Conservation (phyloP, 2,329 filamentous ascomycete genomes). For the Tricladium varicosporioides region DNA sequence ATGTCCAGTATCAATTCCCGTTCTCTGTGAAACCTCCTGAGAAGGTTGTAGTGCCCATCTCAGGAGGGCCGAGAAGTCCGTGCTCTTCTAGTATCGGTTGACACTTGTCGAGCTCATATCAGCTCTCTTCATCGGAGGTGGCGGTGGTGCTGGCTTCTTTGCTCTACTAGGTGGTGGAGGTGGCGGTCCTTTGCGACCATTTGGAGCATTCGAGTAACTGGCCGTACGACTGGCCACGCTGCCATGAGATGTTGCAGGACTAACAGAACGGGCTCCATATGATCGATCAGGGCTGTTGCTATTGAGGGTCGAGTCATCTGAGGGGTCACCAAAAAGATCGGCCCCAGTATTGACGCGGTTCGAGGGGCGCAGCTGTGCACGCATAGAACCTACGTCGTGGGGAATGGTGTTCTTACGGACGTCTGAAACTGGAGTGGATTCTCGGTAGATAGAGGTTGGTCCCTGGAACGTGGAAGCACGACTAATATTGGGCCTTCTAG, state of each 20-base stretch:
- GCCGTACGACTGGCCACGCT: slow-evolving; percentile 48
- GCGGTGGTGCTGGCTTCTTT: slow-evolving; percentile 66
- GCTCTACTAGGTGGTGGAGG: slow-evolving; percentile 60
- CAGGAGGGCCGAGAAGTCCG: background rate
- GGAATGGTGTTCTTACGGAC: slow-evolving; percentile 46
- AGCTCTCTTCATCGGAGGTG: slow-evolving; percentile 60
- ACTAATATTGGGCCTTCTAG: slow-evolving; percentile 44
- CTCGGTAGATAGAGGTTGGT: slow-evolving; percentile 49
- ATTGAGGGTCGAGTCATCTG: slow-evolving; percentile 49
- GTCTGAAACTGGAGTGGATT: slow-evolving; percentile 49
- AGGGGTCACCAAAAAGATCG: slow-evolving; percentile 49
- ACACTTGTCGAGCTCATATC: slow-evolving; percentile 27
- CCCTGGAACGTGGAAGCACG: slow-evolving; percentile 59
- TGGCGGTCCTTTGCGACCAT: slow-evolving; percentile 52
- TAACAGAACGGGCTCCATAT: slow-evolving; percentile 48
- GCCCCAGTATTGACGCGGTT: slow-evolving; percentile 26
- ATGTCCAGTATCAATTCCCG: background rate
- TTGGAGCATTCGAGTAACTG: slow-evolving; percentile 42
- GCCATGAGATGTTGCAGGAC: slow-evolving; percentile 52
- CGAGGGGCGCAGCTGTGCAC: slow-evolving; percentile 36
- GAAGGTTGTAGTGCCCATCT: background rate
- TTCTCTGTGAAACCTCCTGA: background rate
- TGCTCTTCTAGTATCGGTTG: slow-evolving; percentile 20
- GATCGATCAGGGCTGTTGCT: slow-evolving; percentile 47
- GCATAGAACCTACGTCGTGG: slow-evolving; percentile 42